These are phyloP conservation scores for Hanseniaspora lachancei DNA, from an alignment of 805 yeast genomes.

Conservation along the genomic window DNA sequence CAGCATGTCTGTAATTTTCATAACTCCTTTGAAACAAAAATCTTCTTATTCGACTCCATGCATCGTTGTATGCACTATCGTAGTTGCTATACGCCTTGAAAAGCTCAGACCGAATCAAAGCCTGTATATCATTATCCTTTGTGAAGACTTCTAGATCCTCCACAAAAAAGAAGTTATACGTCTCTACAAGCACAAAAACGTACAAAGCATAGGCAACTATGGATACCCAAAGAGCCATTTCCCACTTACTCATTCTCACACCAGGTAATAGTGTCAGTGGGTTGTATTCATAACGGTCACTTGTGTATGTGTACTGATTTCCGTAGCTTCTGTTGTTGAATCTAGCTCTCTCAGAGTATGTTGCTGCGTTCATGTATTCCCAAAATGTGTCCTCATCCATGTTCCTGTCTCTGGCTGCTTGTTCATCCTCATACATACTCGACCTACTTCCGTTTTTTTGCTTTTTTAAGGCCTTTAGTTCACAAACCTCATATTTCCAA, in stretches of 20 bases:
- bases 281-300: neutral
- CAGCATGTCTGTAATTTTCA: neutral
- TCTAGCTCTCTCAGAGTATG: neutral
- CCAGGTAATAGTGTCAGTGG: neutral
- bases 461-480: neutral
- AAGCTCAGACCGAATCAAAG: neutral
- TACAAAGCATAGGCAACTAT: neutral
- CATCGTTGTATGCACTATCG: neutral
- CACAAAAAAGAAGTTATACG: neutral
- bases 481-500: neutral
- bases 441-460: neutral
- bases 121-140: slow-evolving; percentile 2
- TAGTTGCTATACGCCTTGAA: slow-evolving; percentile 1
- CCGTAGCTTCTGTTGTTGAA: neutral
- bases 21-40: slow-evolving; percentile 4
- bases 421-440: neutral
- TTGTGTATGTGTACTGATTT: neutral
- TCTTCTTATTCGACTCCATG: slow-evolving; percentile 7
- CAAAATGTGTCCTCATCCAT: slow-evolving; percentile 1
- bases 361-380: slow-evolving; percentile 8
- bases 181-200: neutral
- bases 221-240: neutral
- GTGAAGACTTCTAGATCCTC: neutral
- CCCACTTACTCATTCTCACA: neutral
- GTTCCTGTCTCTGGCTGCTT: neutral